Conservation (phyloP, 2,329 filamentous ascomycete genomes). For the Fusarium sp. region DNA sequence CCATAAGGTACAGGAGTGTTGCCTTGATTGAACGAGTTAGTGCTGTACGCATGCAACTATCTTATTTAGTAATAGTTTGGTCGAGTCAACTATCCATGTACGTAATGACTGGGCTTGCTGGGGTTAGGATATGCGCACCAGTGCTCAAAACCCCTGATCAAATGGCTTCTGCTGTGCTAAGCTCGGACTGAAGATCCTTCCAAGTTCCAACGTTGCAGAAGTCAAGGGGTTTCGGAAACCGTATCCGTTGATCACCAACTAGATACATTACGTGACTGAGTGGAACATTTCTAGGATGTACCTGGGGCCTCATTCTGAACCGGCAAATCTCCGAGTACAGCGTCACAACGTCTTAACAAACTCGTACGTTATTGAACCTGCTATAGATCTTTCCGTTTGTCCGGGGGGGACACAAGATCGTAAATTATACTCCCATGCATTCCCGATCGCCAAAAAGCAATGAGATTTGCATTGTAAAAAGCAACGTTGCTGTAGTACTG, state of each 20-base stretch:
- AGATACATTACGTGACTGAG: background rate
- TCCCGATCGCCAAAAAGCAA: slow-evolving; percentile 5
- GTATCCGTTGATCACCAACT: background rate
- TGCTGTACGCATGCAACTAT: background rate
- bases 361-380: no score
- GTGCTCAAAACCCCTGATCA: background rate
- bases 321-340: background rate
- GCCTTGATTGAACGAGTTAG: no score
- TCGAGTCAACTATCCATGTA: background rate
- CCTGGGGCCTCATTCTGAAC: background rate
- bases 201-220: background rate
- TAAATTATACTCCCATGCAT: no score
- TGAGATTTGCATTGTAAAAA: background rate
- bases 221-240: background rate
- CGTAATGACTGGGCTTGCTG: background rate
- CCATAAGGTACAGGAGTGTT: background rate
- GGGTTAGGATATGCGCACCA: background rate
- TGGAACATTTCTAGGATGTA: background rate
- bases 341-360: background rate
- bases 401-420: background rate
- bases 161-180: slow-evolving; percentile 10
- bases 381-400: slow-evolving; percentile 1
- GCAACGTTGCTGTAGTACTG: no score
- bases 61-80: background rate
- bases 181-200: slow-evolving; percentile 1